Percentiles rank a stretch among this genome's conserved stretches.
These are phyloP conservation scores for Pilobolus umbonatus DNA, from an alignment of 192 early-diverging fungal species.

Conservation along the genomic window DNA sequence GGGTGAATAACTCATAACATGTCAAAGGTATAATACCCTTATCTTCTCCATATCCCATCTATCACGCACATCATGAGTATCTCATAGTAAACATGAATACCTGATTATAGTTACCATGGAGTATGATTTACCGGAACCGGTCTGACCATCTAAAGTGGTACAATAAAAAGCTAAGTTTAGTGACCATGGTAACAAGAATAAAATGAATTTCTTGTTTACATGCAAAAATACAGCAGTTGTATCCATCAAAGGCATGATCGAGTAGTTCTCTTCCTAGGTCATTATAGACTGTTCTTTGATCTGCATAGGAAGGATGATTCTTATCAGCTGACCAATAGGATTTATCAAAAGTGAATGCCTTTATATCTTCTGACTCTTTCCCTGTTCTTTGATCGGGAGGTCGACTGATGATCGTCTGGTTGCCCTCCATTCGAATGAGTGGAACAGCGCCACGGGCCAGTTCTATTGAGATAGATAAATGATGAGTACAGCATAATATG, in stretches of 20 bases:
- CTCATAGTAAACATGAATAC: neutral
- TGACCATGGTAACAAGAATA: neutral
- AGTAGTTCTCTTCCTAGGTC: slow-evolving; percentile 74
- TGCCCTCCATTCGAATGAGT: slow-evolving; percentile 67
- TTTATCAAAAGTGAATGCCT: slow-evolving; percentile 81
- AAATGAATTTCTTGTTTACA: no score
- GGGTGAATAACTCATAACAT: slow-evolving; percentile 74
- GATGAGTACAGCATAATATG: no score
- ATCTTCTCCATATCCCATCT: slow-evolving; percentile 71
- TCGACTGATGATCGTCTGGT: slow-evolving; percentile 62
- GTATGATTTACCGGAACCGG: slow-evolving; percentile 73
- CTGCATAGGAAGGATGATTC: slow-evolving; percentile 56
- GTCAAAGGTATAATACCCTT: slow-evolving; percentile 84
- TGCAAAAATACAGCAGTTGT: slow-evolving; percentile 92
- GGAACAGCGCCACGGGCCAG: slow-evolving; percentile 54
- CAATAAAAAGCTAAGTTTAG: neutral
- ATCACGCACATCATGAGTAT: neutral
- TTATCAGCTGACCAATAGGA: slow-evolving; percentile 85
- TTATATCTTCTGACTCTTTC: slow-evolving; percentile 40
- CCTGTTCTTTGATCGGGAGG: slow-evolving; percentile 38
- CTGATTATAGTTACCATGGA: slow-evolving; percentile 45
- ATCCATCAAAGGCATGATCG: slow-evolving; percentile 84
- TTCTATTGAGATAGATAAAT: slow-evolving; percentile 43
- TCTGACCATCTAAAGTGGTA: slow-evolving; percentile 62
- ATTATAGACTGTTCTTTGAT: slow-evolving; percentile 70